Conservation (phyloP, 352 stramenopile genomes). For the Pythium vanterpoolii region DNA sequence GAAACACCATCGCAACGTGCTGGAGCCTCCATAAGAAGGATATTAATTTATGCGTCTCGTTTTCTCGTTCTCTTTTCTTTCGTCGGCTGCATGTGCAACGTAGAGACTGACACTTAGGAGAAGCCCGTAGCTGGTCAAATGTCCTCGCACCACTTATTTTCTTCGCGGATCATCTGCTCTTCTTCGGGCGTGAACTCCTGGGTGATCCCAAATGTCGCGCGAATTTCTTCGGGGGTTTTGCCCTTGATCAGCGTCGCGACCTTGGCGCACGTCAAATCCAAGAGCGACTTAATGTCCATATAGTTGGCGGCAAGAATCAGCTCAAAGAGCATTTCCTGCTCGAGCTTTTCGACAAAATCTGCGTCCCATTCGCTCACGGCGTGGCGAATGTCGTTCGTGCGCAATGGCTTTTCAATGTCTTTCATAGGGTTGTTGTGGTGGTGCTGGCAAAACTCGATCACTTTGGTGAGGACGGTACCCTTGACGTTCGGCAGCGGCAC, state of each 20-base stretch:
- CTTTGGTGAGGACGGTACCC: constrained; percentile 40
- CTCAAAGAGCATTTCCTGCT: constrained; percentile 62
- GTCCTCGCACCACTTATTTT: constrained; percentile 75
- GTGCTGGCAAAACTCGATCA: constrained; percentile 58
- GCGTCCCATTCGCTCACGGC: constrained; percentile 51
- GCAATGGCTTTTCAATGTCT: constrained; percentile 63
- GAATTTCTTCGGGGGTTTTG: constrained; percentile 63
- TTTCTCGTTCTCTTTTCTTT: not conserved
- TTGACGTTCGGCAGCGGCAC: constrained; percentile 66
- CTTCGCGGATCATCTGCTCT: constrained; percentile 54
- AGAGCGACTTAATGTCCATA: constrained; percentile 66
- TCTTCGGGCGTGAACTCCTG: constrained; percentile 63
- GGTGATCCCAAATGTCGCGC: constrained; percentile 55
- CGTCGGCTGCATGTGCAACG: not conserved
- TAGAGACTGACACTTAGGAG: not conserved
- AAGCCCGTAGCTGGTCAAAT: constrained; percentile 7
- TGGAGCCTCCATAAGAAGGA: constrained; percentile 1
- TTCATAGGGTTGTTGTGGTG: constrained; percentile 51
- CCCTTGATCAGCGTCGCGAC: constrained; percentile 60
- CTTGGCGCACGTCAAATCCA: constrained; percentile 57
- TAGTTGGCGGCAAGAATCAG: constrained; percentile 67
- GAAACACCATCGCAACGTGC: not conserved
- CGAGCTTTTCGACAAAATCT: constrained; percentile 46
- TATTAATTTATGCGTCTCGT: constrained; percentile 16
- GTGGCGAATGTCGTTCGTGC: constrained; percentile 44